Evolutionary conservation across 768 basidiomycete species (phyloP).

Genomic region (Psilocybe cyanescens): DNA sequence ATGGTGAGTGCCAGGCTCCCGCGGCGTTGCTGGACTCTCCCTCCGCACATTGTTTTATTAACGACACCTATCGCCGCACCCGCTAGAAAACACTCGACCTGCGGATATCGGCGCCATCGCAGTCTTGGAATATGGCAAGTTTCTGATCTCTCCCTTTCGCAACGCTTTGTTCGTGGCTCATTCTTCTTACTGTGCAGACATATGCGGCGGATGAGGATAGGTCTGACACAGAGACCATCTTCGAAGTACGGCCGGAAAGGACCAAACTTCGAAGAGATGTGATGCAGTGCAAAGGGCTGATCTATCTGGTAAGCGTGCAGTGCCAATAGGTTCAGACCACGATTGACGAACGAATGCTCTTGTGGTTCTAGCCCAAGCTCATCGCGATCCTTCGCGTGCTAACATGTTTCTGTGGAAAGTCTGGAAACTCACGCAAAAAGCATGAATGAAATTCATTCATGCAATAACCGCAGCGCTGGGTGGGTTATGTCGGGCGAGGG

Average conservation of each 20-base stretch:
- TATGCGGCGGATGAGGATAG: slow-evolving; percentile 18
- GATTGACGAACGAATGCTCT: not conserved
- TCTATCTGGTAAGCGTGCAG: not conserved
- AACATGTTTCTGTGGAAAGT: not conserved
- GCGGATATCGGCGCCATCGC: slow-evolving; percentile 1
- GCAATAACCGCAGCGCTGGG: not conserved
- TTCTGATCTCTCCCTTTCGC: not conserved
- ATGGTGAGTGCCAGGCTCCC: slow-evolving; percentile 10
- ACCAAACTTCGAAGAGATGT: not conserved
- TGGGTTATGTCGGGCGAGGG: not conserved
- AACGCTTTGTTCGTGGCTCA: not conserved
- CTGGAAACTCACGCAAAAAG: not conserved
- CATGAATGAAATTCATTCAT: not conserved
- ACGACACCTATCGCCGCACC: not conserved
- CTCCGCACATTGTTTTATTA: not conserved
- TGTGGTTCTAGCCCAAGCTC: slow-evolving; percentile 1
- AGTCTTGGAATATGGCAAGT: slow-evolving; percentile 17
- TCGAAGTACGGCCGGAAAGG: slow-evolving; percentile 15
- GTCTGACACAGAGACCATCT: slow-evolving; percentile 23
- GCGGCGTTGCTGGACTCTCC: not conserved
- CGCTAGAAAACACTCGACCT: slow-evolving; percentile 21
- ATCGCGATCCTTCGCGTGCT: not conserved
- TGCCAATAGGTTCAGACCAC: too few species aligned
- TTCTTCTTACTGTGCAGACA: slow-evolving; percentile 1
- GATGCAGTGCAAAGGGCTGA: not conserved